Evolutionary conservation across 768 basidiomycete genomes (phyloP), one percentile per base, ranked within the genome.

Genomic region (Termitomyces sp.): DNA sequence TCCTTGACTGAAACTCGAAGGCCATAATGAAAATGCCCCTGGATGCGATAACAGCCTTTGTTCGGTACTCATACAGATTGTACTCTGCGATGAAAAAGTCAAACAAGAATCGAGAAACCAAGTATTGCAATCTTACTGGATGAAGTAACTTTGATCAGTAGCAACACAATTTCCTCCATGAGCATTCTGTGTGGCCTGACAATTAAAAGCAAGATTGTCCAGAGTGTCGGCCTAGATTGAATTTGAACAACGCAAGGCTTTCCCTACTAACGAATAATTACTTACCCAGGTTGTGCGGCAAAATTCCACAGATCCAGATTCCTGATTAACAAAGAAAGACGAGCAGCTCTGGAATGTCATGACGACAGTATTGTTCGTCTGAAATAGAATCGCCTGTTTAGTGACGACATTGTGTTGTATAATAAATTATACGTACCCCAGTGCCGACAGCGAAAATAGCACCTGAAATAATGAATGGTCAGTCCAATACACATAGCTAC

Each of bases 311-410:
- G 69, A 61, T 27, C 55, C 66, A 58, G 66, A 58, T 52, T 76
- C 76, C 63, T 81, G 81, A 65, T 82, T 81, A 37, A 78, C 66
- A 67, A 82, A 78, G 71, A 80, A 81, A 18, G 78, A 73, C 60
- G 71, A 65, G 70, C 79, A 82, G 61, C 67, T 74, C 16, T 65
- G 49, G 64, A 72, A 82, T 26, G 71, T 65, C 76, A 82, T 72
- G 18, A 69, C 67, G 43, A 79, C 64, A 12, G 72, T 71, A 62
- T 76, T 74, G 55, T 75, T 75, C 50, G 65, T 66, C 73, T 69
- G 55, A 12, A 20, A 22, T 5, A 20, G 12, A 20, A 42, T 7
- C 18, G 36, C 26, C 18, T 26, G 16, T 42, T 62, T 42, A 55
- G 37, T 14, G 44, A 42, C 30, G 39, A 33, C 27, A 24, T 16